phyloP scores from a whole-genome alignment of 129 eudicot genomes.

The Artemisia annua region DNA sequence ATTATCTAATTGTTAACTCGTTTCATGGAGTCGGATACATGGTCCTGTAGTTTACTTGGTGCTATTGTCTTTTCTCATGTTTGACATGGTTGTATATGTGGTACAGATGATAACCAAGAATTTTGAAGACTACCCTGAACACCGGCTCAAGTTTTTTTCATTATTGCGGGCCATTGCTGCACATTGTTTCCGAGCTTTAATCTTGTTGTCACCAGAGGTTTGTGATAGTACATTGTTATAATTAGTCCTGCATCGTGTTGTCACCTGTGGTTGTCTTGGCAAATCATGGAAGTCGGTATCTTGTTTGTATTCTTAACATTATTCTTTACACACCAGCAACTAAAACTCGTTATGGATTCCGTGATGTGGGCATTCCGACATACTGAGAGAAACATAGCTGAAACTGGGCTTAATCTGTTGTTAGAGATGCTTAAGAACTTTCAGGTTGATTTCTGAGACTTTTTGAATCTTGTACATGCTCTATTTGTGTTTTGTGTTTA shows the following conservation, averaged over 20 bases:
- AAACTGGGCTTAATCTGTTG: constrained; percentile 85
- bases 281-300: not conserved
- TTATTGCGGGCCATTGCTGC: constrained; percentile 91
- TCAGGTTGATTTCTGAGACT: constrained; percentile 50
- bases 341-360: constrained; percentile 97
- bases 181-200: constrained; percentile 89
- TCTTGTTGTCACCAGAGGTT: constrained; percentile 85
- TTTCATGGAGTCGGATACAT: not conserved
- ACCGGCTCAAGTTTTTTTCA: constrained; percentile 95
- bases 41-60: not conserved
- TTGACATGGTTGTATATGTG: constrained; percentile 13
- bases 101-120: constrained; percentile 96
- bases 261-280: constrained; percentile 63
- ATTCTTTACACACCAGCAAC: constrained; percentile 54
- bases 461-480: not conserved
- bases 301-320: not conserved
- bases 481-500: not conserved
- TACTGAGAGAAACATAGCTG: constrained; percentile 97
- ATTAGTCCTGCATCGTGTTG: constrained; percentile 63
- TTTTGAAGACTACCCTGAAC: constrained; percentile 99
- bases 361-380: constrained; percentile 99
- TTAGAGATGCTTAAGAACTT: constrained; percentile 96
- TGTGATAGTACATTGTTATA: not conserved
- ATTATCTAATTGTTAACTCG: not conserved
- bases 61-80: constrained; percentile 6